Base-by-base conservation (phyloP, 1,284 basidiomycete genomes). In the Exobasidium rhododendri region DNA sequence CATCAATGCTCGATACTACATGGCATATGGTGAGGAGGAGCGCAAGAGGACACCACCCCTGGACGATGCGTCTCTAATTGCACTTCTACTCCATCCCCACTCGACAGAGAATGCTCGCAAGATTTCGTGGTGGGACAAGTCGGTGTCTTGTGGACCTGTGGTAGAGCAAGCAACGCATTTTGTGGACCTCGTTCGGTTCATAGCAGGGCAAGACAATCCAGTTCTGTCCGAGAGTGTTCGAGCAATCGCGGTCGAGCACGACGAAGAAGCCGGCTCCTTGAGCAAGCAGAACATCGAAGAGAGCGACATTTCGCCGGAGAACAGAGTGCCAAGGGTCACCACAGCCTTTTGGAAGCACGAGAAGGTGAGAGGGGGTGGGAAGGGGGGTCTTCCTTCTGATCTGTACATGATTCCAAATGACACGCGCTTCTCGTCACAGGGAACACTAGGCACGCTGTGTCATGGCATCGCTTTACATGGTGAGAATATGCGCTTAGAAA, bases 111-210 rank as follows among this genome's bases (percentile, higher is more conserved):
- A 61, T 14, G 67, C 73, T 0, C n/a, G 32, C 14, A 78, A 79
- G 53, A 58, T 60, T 7, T 51, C 61, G 14, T 70, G 70, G 70
- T 71, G 70, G 70, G 59, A 70, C 62, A 68, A 68, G 47, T 32
- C 58, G 3, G 52, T 52, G 20, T 71, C 67, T 0, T 77, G 77
- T 53, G 77, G 74, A 22, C 76, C 70, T 1, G 62, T 79, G 13
- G 74, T 78, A 6, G 77, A 79, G 62, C 76, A 79, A 61, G 76
- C 71, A 0, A 79, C 77, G 13, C 77, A 79, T 46, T 76, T 79
- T 35, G 65, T 67, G 31, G 66, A 68, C 46, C 67, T 79, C 3
- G 66, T 71, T 24, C 66, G 68, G 17, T 70, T 53, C 53, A 17
- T 70, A 5, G 67, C 66, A 0, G 70, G 68, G 17, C 29, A 13